Conservation (phyloP, 495 filamentous ascomycete species). For the Apiosordaria backusii region DNA sequence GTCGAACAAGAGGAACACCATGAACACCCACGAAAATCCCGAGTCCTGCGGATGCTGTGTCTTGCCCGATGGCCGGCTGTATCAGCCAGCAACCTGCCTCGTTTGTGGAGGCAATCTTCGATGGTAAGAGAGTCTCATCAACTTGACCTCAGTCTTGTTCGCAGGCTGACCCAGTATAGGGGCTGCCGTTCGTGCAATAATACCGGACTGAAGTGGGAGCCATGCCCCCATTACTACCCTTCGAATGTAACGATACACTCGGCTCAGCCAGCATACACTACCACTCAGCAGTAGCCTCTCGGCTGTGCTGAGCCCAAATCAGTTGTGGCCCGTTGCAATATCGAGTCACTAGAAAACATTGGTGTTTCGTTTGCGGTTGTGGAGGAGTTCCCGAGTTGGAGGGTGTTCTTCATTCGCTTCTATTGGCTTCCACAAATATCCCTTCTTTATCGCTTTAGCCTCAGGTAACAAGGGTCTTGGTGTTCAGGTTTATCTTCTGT, state of each 20-base stretch:
- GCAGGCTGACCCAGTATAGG: background rate
- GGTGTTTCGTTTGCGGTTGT: background rate
- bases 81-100: slow-evolving; percentile 5
- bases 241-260: background rate
- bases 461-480: background rate
- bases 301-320: background rate
- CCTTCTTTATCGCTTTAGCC: background rate
- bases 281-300: background rate
- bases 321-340: too few species aligned
- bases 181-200: slow-evolving; percentile 5
- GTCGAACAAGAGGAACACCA: background rate
- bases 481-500: background rate
- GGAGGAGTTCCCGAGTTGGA: background rate
- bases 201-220: slow-evolving; percentile 2
- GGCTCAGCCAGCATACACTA: background rate
- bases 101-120: background rate
- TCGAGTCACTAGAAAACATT: background rate
- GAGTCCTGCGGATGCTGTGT: slow-evolving; percentile 14
- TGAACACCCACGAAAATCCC: background rate
- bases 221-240: slow-evolving; percentile 11
- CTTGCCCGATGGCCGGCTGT: slow-evolving; percentile 6
- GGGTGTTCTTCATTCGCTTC: background rate
- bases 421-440: background rate
- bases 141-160: background rate
- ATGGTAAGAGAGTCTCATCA: background rate